Conservation (phyloP, 768 basidiomycete species). For the Xerocomellus dryophilus region DNA sequence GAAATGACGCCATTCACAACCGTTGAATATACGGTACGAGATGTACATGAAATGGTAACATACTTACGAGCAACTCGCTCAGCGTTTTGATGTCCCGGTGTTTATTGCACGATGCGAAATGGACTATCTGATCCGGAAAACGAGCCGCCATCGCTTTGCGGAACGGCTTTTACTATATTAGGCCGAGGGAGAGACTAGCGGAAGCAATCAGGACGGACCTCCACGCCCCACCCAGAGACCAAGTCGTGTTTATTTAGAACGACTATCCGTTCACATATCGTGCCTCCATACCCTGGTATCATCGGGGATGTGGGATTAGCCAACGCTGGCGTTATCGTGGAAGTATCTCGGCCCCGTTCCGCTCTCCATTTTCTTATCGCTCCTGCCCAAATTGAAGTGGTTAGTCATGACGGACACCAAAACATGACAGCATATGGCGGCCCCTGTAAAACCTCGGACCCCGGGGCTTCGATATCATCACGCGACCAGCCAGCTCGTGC, state of each 20-base stretch:
- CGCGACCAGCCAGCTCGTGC: slow-evolving; percentile 11
- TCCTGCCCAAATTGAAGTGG: slow-evolving; percentile 37
- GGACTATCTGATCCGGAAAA: slow-evolving; percentile 64
- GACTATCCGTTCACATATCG: slow-evolving; percentile 77
- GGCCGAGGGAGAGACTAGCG: slow-evolving; percentile 1
- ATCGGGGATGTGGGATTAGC: slow-evolving; percentile 9
- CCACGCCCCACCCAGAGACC: slow-evolving; percentile 82
- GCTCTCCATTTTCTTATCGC: slow-evolving; percentile 65
- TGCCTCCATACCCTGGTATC: slow-evolving; percentile 25
- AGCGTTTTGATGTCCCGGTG: slow-evolving; percentile 62
- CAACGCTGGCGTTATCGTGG: slow-evolving; percentile 38
- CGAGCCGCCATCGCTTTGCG: slow-evolving; percentile 64
- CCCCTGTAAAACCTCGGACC: slow-evolving; percentile 6
- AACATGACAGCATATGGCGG: slow-evolving; percentile 8
- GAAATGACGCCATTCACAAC: background rate
- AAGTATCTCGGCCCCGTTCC: slow-evolving; percentile 59
- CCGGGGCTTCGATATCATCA: slow-evolving; percentile 14
- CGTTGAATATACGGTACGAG: background rate
- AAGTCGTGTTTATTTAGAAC: slow-evolving; percentile 93
- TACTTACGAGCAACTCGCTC: slow-evolving; percentile 70
- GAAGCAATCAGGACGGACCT: slow-evolving; percentile 46
- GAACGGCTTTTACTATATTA: slow-evolving; percentile 55
- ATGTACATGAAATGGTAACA: slow-evolving; percentile 33
- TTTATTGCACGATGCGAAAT: slow-evolving; percentile 73
- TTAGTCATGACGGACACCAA: slow-evolving; percentile 19